Conservation (phyloP, 106 monocot species). For the Allium fistulosum region DNA sequence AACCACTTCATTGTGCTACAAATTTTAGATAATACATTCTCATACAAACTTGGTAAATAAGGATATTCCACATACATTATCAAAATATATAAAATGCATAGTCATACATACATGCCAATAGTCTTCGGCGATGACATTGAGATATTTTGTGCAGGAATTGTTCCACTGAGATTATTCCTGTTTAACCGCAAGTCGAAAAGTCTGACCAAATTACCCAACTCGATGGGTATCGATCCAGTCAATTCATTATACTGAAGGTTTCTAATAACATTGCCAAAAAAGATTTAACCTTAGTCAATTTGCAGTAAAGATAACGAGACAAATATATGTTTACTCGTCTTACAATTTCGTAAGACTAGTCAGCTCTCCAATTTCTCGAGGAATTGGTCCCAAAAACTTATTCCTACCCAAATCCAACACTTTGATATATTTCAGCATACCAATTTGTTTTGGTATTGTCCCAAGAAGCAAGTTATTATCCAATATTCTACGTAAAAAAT, state of each 20-base stretch:
- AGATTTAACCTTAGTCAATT: neutral
- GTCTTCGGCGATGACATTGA: slow-evolving; percentile 6
- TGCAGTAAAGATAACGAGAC: neutral
- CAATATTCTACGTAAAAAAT: slow-evolving; percentile 39
- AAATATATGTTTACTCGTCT: neutral
- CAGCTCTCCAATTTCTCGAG: slow-evolving; percentile 42
- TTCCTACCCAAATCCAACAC: slow-evolving; percentile 49
- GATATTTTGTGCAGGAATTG: slow-evolving; percentile 51
- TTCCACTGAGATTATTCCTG: slow-evolving; percentile 63
- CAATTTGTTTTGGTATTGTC: slow-evolving; percentile 68
- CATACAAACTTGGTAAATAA: too few relatives aligned
- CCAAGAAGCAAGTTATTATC: slow-evolving; percentile 53
- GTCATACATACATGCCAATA: slow-evolving; percentile 20
- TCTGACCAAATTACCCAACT: slow-evolving; percentile 49
- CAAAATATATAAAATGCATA: too few relatives aligned
- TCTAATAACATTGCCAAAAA: slow-evolving; percentile 8
- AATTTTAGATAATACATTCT: too few relatives aligned
- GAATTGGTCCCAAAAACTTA: slow-evolving; percentile 42
- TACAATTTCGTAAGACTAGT: slow-evolving; percentile 61
- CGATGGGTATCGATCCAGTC: slow-evolving; percentile 60
- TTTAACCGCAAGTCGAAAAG: slow-evolving; percentile 61
- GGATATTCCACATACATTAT: too few relatives aligned
- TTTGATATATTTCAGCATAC: slow-evolving; percentile 36
- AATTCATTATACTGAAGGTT: slow-evolving; percentile 55
- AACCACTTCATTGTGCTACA: too few relatives aligned